These are phyloP conservation scores for Phytophthora hybrid DNA, from an alignment of 352 stramenopile genomes.

Conservation along the genomic window DNA sequence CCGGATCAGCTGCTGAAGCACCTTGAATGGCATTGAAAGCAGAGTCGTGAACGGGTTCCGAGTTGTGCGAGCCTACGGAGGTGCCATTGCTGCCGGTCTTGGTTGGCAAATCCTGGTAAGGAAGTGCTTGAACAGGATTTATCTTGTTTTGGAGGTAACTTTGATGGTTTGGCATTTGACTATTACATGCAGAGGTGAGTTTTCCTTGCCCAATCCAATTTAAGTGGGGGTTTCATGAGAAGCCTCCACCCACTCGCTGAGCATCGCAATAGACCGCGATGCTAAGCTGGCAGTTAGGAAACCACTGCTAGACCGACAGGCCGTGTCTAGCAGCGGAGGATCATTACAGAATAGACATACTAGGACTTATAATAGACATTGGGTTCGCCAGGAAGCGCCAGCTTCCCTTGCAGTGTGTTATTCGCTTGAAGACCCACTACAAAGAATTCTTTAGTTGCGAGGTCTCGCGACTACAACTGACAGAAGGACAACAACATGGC, in stretches of 20 bases:
- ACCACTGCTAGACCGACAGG: neutral
- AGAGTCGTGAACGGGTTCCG: neutral
- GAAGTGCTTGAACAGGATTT: too few relatives aligned
- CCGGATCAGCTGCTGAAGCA: neutral
- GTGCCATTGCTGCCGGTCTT: neutral
- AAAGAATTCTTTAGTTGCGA: neutral
- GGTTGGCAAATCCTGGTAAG: too few relatives aligned
- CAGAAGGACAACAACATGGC: too few relatives aligned
- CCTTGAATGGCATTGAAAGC: neutral
- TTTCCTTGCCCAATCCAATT: too few relatives aligned
- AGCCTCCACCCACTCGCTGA: neutral
- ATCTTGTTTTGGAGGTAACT: too few relatives aligned
- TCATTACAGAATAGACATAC: constrained; percentile 3
- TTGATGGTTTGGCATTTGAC: too few relatives aligned
- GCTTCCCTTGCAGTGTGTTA: neutral
- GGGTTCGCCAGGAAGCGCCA: neutral
- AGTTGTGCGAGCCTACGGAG: neutral
- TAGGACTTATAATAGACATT: constrained; percentile 10
- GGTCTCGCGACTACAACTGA: too few relatives aligned
- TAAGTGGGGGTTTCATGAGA: neutral
- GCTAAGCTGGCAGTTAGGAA: neutral
- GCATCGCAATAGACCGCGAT: neutral
- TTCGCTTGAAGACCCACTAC: neutral
- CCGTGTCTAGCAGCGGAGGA: neutral
- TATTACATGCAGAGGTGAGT: too few relatives aligned